These are phyloP conservation scores for Heritiera littoralis DNA, from an alignment of 345 rosid species.

Conservation along the genomic window DNA sequence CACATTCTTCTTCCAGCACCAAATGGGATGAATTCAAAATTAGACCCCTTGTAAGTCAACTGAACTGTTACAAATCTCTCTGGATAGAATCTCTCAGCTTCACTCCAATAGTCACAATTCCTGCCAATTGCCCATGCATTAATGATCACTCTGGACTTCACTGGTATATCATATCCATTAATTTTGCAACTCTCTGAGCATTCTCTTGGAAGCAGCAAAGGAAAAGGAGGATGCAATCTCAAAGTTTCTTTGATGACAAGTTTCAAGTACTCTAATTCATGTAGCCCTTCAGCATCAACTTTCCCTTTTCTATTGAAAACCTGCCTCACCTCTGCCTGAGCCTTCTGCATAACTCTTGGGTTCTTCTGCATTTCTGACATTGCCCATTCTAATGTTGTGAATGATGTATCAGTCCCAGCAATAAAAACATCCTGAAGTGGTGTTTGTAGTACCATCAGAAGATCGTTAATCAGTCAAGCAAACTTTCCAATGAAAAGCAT, in stretches of 20 bases:
- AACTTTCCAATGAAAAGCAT: not conserved
- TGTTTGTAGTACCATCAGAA: not conserved
- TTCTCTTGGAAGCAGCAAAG: conserved; percentile 1
- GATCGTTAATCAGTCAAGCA: not conserved
- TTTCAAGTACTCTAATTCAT: conserved; percentile 7
- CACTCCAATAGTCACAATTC: conserved; percentile 31
- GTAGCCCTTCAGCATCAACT: not conserved
- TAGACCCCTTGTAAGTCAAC: conserved; percentile 32
- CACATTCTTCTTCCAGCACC: conserved; percentile 14
- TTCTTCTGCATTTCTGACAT: not conserved
- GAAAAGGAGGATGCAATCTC: not conserved
- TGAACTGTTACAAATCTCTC: conserved; percentile 30
- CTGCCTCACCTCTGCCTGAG: not conserved
- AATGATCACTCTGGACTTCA: conserved; percentile 18
- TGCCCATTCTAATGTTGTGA: conserved; percentile 9
- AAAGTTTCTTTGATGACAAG: not conserved
- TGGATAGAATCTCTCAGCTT: conserved; percentile 29
- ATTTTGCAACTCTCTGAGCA: not conserved
- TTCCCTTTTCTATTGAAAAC: not conserved
- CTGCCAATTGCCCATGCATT: conserved; percentile 36
- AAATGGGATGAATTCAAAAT: conserved; percentile 19
- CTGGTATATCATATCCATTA: conserved; percentile 1
- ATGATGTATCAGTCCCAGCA: conserved; percentile 13
- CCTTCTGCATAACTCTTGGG: not conserved
- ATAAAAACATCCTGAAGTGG: not conserved